Evolutionary conservation across 257 asterid genomes (phyloP).

Genomic region (Jasminum sambac): DNA sequence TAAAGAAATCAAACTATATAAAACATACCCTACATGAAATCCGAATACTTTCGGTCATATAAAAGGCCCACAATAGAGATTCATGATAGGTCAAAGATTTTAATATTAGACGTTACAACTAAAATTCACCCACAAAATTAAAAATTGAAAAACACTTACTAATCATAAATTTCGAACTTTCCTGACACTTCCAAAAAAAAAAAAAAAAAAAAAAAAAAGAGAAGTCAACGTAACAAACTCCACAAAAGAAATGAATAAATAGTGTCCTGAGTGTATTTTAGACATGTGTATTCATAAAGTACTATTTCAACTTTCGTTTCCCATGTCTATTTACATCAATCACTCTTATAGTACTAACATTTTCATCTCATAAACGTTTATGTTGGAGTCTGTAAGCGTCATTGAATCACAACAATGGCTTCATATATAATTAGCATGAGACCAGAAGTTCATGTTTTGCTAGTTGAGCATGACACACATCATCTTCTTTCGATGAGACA

Average conservation of each 20-base stretch:
- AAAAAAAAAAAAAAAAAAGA: too few species aligned
- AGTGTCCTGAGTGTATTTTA: neutral
- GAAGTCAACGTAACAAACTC: neutral
- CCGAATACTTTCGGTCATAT: neutral
- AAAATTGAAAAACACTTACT: neutral
- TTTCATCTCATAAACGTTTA: neutral
- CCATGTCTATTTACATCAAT: neutral
- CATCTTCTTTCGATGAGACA: neutral
- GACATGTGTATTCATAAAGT: neutral
- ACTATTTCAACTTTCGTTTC: neutral
- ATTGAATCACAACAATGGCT: neutral
- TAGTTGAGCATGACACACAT: neutral
- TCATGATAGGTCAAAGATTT: neutral
- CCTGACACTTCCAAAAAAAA: too few species aligned
- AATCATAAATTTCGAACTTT: neutral
- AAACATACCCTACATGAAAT: neutral
- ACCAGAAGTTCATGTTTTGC: neutral
- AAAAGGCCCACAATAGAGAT: neutral
- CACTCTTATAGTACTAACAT: neutral
- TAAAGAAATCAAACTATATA: too few species aligned
- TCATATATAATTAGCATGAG: neutral
- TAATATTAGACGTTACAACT: constrained; percentile 1
- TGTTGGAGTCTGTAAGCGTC: neutral
- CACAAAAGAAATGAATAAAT: neutral
- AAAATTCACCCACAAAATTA: neutral